Conservation (phyloP, 768 basidiomycete species). For the Peribolospora baueri region DNA sequence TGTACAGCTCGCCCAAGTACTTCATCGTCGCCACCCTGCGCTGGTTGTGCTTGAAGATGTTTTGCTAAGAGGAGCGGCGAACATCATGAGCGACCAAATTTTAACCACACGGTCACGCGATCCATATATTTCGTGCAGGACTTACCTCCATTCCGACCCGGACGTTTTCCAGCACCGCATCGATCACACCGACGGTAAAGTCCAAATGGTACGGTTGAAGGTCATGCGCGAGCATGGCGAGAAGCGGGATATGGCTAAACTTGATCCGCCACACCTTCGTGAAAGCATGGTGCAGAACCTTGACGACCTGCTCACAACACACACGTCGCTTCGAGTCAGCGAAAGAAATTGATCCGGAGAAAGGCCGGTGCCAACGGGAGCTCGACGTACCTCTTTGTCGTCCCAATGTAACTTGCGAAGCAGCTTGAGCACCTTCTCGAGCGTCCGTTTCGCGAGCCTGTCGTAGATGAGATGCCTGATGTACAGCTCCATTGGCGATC, state of each 20-base stretch:
- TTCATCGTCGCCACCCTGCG: constrained; percentile 72
- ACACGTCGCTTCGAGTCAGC: too few species aligned
- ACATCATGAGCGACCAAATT: neutral
- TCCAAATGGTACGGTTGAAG: constrained; percentile 76
- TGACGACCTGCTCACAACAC: constrained; percentile 25
- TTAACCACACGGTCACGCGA: neutral
- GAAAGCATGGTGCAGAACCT: constrained; percentile 61
- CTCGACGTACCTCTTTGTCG: constrained; percentile 25
- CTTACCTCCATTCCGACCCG: constrained; percentile 53
- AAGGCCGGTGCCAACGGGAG: too few species aligned
- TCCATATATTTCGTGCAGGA: neutral
- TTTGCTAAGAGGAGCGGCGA: constrained; percentile 27
- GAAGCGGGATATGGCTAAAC: constrained; percentile 59
- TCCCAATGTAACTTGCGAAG: constrained; percentile 92
- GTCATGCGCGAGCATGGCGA: constrained; percentile 89
- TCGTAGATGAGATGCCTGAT: constrained; percentile 87
- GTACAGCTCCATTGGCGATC: constrained; percentile 70
- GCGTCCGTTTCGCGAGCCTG: constrained; percentile 70
- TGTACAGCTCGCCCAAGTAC: constrained; percentile 90
- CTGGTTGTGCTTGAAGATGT: constrained; percentile 85
- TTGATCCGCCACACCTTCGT: constrained; percentile 98
- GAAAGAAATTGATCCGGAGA: neutral
- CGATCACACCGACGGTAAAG: constrained; percentile 67
- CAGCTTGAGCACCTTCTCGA: constrained; percentile 85
- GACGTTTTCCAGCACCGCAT: constrained; percentile 84